These are phyloP conservation scores for Cucurbita ficifolia DNA, from an alignment of 306 rosid species.

Conservation along the genomic window DNA sequence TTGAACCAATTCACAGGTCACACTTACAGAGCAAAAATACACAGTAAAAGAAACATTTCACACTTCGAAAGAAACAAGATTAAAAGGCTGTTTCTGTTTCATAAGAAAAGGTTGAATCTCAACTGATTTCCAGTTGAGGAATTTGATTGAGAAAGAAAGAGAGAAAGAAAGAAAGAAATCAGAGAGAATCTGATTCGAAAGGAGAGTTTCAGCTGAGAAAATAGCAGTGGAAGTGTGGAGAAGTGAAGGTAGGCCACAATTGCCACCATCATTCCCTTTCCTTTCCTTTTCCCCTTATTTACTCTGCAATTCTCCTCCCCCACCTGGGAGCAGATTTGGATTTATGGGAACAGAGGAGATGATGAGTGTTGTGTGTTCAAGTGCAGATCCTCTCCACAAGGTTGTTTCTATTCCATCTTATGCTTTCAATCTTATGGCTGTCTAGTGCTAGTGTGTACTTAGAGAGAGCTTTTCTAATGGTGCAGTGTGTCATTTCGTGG, in stretches of 20 bases:
- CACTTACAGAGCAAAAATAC: not conserved
- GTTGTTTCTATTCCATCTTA: slow-evolving; percentile 11
- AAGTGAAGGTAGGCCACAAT: slow-evolving; percentile 24
- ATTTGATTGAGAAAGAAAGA: not conserved
- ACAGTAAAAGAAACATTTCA: not conserved
- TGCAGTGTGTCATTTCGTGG: not conserved
- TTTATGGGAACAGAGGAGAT: slow-evolving; percentile 36
- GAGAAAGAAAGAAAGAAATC: not conserved
- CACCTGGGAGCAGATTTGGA: too few relatives aligned
- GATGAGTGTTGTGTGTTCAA: slow-evolving; percentile 15
- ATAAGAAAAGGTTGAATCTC: too few relatives aligned
- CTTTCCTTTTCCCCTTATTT: not conserved
- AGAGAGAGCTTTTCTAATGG: not conserved
- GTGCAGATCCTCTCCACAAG: slow-evolving; percentile 32
- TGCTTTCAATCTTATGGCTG: not conserved
- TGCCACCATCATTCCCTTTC: slow-evolving; percentile 9
- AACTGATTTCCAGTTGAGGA: not conserved
- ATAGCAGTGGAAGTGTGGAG: not conserved
- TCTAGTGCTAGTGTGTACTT: too few relatives aligned
- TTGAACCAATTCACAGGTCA: not conserved
- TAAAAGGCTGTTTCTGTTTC: not conserved
- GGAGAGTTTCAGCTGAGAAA: not conserved
- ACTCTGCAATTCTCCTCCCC: not conserved
- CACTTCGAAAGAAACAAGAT: not conserved
- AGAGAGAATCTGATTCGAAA: not conserved